Conservation (phyloP, 257 asterid species). For the Linaria vulgaris region DNA sequence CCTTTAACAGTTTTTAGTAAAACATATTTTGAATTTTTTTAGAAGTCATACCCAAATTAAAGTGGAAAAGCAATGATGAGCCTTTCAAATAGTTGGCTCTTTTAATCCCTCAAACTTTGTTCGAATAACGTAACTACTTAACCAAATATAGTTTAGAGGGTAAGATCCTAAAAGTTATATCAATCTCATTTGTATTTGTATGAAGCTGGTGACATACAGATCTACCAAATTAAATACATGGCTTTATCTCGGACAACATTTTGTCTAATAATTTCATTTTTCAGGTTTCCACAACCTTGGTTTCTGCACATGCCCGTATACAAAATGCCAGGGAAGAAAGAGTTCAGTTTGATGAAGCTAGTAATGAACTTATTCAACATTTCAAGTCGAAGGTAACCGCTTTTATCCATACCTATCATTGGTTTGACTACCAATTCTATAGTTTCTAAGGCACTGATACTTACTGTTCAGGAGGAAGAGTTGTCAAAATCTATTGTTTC, state of each 20-base stretch:
- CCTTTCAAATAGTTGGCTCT: slow-evolving; percentile 2
- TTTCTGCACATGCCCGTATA: slow-evolving; percentile 64
- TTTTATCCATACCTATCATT: slow-evolving; percentile 6
- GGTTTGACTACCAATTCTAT: slow-evolving; percentile 10
- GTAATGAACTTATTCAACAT: slow-evolving; percentile 70
- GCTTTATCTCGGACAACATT: background rate
- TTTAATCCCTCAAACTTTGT: slow-evolving; percentile 3
- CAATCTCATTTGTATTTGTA: slow-evolving; percentile 6
- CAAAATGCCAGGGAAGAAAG: slow-evolving; percentile 84
- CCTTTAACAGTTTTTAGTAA: no score
- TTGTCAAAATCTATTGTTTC: slow-evolving; percentile 63
- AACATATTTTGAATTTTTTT: no score
- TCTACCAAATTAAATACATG: no score
- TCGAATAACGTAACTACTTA: background rate
- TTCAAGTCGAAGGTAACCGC: slow-evolving; percentile 63
- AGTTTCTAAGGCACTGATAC: slow-evolving; percentile 23
- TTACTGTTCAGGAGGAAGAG: slow-evolving; percentile 75
- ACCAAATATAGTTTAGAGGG: background rate
- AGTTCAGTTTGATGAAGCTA: slow-evolving; percentile 90
- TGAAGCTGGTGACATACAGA: slow-evolving; percentile 3
- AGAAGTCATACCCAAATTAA: background rate
- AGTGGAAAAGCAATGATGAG: background rate
- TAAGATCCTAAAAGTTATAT: background rate
- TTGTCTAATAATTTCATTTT: slow-evolving; percentile 31
- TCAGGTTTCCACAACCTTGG: slow-evolving; percentile 67